Percentiles rank a stretch among this genome's conserved stretches.
Evolutionary conservation across 2,329 filamentous ascomycete genomes (phyloP).

Genomic region (Botrytis paeoniae): DNA sequence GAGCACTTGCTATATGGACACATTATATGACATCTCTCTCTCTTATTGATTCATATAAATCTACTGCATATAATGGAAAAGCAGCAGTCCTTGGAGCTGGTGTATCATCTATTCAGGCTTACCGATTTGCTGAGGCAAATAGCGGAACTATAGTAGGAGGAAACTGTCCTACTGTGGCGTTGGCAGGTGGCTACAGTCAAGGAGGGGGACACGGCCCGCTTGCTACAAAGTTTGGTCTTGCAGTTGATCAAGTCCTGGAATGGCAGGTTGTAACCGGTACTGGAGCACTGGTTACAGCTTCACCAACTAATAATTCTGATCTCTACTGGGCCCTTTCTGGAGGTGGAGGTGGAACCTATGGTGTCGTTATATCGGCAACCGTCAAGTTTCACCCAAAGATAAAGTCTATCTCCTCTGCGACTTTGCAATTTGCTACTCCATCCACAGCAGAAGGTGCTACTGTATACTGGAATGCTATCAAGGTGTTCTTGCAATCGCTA

Average conservation of each 20-base stretch:
- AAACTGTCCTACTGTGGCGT: slow-evolving; percentile 37
- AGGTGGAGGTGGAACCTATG: slow-evolving; percentile 58
- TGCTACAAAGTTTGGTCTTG: slow-evolving; percentile 51
- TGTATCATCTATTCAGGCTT: not conserved
- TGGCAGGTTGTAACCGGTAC: slow-evolving; percentile 52
- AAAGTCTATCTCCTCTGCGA: not conserved
- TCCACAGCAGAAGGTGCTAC: not conserved
- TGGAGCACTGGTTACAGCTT: slow-evolving; percentile 48
- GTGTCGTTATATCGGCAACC: slow-evolving; percentile 53
- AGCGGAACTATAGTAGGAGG: not conserved
- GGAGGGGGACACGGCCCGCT: slow-evolving; percentile 59
- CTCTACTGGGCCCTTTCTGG: slow-evolving; percentile 62
- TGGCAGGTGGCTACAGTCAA: slow-evolving; percentile 50
- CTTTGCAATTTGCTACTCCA: slow-evolving; percentile 12
- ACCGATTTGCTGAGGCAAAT: not conserved
- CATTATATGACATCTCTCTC: slow-evolving; percentile 4
- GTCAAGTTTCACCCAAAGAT: not conserved
- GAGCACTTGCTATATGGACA: slow-evolving; percentile 5
- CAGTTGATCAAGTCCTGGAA: slow-evolving; percentile 56
- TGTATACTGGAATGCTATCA: slow-evolving; percentile 13
- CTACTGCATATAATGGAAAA: not conserved
- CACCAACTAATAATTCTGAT: slow-evolving; percentile 47
- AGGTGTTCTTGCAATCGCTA: slow-evolving; percentile 10
- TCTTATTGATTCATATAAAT: not conserved
- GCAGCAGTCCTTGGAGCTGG: slow-evolving; percentile 1